These are phyloP conservation scores for Fusarium irregulare DNA, from an alignment of 2,329 filamentous ascomycete genomes.

Conservation along the genomic window DNA sequence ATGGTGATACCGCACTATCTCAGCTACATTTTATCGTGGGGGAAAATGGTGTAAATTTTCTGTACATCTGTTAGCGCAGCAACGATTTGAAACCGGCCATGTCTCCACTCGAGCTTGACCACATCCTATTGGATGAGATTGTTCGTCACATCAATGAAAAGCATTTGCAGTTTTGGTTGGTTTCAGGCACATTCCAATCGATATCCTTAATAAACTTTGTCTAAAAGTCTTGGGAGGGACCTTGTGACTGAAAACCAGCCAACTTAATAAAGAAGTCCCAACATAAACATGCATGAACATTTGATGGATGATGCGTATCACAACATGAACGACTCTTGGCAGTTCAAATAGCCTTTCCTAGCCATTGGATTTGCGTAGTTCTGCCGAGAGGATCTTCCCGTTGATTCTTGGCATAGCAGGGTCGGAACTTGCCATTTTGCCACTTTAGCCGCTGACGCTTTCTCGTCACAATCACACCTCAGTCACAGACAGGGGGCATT, in stretches of 20 bases:
- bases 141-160: neutral
- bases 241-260: neutral
- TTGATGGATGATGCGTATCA: neutral
- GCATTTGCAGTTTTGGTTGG: neutral
- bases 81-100: too few species aligned
- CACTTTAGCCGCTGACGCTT: neutral
- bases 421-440: neutral
- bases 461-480: neutral
- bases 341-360: neutral
- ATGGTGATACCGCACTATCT: neutral
- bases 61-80: neutral
- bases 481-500: neutral
- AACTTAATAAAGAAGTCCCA: neutral
- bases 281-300: neutral
- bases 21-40: neutral
- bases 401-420: neutral
- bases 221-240: neutral
- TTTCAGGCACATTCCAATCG: neutral
- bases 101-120: neutral
- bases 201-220: neutral
- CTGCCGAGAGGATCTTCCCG: neutral
- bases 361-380: neutral
- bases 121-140: neutral
- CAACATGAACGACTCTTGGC: neutral
- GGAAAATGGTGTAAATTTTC: accelerated